Evolutionary conservation across 2,329 filamentous ascomycete genomes (phyloP).

Genomic region (Thielaviopsis populi): DNA sequence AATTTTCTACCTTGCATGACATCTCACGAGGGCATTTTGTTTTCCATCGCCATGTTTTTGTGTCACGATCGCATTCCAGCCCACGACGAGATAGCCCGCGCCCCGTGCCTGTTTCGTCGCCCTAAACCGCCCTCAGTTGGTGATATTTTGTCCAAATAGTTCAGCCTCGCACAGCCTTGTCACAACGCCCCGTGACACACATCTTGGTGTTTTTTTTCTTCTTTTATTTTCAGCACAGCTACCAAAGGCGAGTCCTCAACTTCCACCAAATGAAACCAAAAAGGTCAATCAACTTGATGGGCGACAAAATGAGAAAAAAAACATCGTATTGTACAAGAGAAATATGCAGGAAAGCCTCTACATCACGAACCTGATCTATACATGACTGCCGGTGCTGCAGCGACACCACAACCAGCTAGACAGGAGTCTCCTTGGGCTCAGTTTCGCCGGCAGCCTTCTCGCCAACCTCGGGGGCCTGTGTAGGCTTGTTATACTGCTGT

Average conservation of each 20-base stretch:
- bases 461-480: not conserved
- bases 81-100: not conserved
- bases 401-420: not conserved
- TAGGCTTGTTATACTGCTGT: not conserved
- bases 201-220: too few species aligned
- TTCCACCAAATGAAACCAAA: not conserved
- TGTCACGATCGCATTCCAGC: too few species aligned
- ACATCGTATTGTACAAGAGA: slow-evolving; percentile 14
- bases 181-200: too few species aligned
- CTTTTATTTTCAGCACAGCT: too few species aligned
- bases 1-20: not conserved
- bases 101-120: not conserved
- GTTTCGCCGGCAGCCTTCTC: not conserved
- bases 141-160: not conserved
- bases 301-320: not conserved
- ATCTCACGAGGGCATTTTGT: not conserved
- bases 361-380: slow-evolving; percentile 12
- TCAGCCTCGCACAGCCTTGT: not conserved
- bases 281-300: not conserved
- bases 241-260: too few species aligned
- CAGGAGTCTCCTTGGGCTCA: not conserved
- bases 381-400: not conserved
- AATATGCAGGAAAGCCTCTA: not conserved
- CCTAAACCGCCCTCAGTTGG: not conserved
- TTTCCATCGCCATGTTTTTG: not conserved